Conservation (phyloP, 495 filamentous ascomycete genomes). For the Neurospora cerealis region DNA sequence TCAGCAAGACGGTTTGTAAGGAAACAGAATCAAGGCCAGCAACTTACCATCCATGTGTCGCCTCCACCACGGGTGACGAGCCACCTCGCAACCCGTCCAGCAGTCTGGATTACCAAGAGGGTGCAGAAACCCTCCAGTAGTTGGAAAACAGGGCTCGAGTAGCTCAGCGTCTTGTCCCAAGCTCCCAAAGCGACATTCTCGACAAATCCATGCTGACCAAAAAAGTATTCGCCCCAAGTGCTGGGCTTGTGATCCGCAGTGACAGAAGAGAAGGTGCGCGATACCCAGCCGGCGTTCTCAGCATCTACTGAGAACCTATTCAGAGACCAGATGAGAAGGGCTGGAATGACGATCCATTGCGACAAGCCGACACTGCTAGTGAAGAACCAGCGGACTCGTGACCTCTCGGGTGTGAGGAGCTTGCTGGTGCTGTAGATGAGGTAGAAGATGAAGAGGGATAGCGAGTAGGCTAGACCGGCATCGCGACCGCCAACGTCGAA, state of each 20-base stretch:
- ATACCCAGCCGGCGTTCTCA: slow-evolving; percentile 66
- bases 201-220: slow-evolving; percentile 66
- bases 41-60: slow-evolving; percentile 91
- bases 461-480: slow-evolving; percentile 84
- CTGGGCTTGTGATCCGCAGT: slow-evolving; percentile 45
- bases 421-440: slow-evolving; percentile 74
- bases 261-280: slow-evolving; percentile 59
- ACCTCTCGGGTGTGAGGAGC: slow-evolving; percentile 69
- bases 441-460: slow-evolving; percentile 80
- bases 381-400: slow-evolving; percentile 61
- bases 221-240: slow-evolving; percentile 70
- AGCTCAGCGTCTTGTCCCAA: slow-evolving; percentile 84
- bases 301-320: slow-evolving; percentile 87
- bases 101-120: slow-evolving; percentile 86
- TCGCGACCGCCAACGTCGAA: slow-evolving; percentile 96
- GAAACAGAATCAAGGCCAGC: neutral
- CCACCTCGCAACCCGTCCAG: slow-evolving; percentile 91
- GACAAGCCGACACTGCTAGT: slow-evolving; percentile 54
- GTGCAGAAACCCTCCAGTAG: slow-evolving; percentile 93
- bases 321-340: slow-evolving; percentile 85
- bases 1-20: neutral
- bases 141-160: slow-evolving; percentile 93
- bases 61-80: slow-evolving; percentile 84
- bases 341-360: slow-evolving; percentile 76
- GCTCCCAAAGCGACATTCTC: slow-evolving; percentile 70